Base-by-base conservation (phyloP, 2,329 filamentous ascomycete genomes). In the Exophiala bonariae region DNA sequence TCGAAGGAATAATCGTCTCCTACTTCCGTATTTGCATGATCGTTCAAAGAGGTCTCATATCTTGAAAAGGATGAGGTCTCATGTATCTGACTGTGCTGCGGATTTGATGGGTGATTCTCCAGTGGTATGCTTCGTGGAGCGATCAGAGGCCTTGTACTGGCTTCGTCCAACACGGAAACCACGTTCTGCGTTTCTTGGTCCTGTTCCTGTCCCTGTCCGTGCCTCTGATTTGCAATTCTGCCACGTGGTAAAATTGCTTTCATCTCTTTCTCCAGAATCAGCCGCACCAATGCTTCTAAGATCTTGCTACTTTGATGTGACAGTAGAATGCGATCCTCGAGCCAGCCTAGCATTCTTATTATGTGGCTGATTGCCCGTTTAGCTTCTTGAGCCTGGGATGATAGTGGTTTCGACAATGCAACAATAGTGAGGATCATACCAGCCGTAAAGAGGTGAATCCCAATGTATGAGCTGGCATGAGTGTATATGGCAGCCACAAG, bases 371-470 rank as follows among this genome's bases (percentile, higher is more conserved):
- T 65, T 6, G 63, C 68, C 23, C 69, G 63, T 49, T 74, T 74
- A 1, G 68, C 64, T 33, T 66, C 63, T 49, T 74, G 71, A 1
- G 71, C 69, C 19, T 61, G 58, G 39, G 71, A 65, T 0, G 69
- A 71, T 1, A 75, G 63, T 0, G 69, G 68, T 20, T 72, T 64
- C 2, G 69, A 69, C 2, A 74, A 59, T 2, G 72, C 69, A 34
- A 69, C 61, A 1, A 73, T 63, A 18, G 68, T 64, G 41, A 75
- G 60, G 9, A 74, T 70, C 19, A 74, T 66, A 5, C 70, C 67
- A 1, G 70, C 67, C 35, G 71, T 71, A 60, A 73, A 74, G 10
- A 73, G 49, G 44, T 74, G 73, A 50, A 74, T 71, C 2, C 67
- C 71, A n/a, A 74, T 55, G 45, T 73, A 73, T 4, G 69, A 66